phyloP scores from a whole-genome alignment of 257 asterid genomes.

The Plectranthus barbatus region DNA sequence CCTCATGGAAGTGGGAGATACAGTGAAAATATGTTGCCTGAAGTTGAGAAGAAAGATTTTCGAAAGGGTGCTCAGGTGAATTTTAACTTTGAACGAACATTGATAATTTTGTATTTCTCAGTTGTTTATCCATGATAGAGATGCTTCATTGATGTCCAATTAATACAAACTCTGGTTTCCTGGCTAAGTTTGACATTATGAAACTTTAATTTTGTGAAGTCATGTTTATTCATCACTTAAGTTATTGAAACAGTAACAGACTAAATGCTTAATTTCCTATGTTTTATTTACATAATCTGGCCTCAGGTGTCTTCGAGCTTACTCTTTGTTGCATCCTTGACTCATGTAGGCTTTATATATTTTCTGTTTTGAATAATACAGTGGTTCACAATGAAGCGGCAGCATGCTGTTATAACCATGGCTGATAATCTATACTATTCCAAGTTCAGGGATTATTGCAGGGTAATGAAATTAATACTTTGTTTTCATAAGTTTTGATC shows the following conservation, averaged over 20 bases:
- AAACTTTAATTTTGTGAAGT: too few species aligned
- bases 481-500: background rate
- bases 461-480: too few species aligned
- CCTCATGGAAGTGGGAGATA: constrained; percentile 98
- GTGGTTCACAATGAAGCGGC: constrained; percentile 83
- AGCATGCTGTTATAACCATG: too few species aligned
- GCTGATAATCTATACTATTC: too few species aligned
- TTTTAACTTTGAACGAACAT: background rate
- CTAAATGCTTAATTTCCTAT: too few species aligned
- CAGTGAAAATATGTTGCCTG: constrained; percentile 89
- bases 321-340: constrained; percentile 11
- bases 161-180: background rate
- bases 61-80: constrained; percentile 98
- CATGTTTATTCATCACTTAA: too few species aligned
- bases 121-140: background rate
- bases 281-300: too few species aligned
- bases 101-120: background rate
- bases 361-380: constrained; percentile 30
- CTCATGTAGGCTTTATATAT: constrained; percentile 11
- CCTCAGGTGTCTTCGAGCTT: background rate
- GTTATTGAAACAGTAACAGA: too few species aligned
- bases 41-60: constrained; percentile 84
- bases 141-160: background rate
- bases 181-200: background rate
- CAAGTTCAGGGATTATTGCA: too few species aligned